Evolutionary conservation across 176 grass and related monocot species (phyloP), one percentile per base, ranked within the genome.

Genomic region (Paspalum vaginatum): DNA sequence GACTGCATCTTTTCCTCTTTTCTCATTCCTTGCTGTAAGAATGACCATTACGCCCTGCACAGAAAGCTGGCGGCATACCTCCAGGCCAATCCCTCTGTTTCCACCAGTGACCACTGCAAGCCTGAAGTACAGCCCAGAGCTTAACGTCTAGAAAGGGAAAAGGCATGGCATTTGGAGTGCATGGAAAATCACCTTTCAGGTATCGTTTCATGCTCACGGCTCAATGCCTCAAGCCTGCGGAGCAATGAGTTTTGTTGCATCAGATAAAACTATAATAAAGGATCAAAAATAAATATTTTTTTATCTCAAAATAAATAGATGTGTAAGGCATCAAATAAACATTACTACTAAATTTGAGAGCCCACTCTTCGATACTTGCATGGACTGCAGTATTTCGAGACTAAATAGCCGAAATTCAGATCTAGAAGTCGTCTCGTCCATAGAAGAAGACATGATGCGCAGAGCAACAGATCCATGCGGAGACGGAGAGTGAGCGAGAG

Each of bases 61-160:
- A 17, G 89, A 69, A 67, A 95, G 72, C 63, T 95, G 81, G 20
- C 79, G 47, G 70, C 89, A 92, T 25, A 92, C 83, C 65, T 92
- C 85, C 1, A 90, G 70, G 65, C 93, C 89, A 55, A 95, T 66
- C 11, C 93, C 93, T 43, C 58, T 95, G 81, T 92, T 95, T 41
- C 77, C 93, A 40, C 93, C 93, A 2, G 93, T 95, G 68, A 95
- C 85, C 22, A 95, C 87, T 2, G 87, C 89, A 72, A 95, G 60
- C 47, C 89, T 95, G 74, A 65, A 45, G 17, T 2, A 70, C 5
- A 50, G 61, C 1, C 7, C 3, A 56, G 46, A 49, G 17, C 7
- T 79, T 14, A 83, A 44, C 17, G 25, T 18, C 47, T 6, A 15
- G 0, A 37, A 42, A 25, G 4, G 20, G 13, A 77, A 11, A 11